These are phyloP conservation scores for Pluteus cervinus DNA, from an alignment of 768 basidiomycete genomes.

Conservation along the genomic window DNA sequence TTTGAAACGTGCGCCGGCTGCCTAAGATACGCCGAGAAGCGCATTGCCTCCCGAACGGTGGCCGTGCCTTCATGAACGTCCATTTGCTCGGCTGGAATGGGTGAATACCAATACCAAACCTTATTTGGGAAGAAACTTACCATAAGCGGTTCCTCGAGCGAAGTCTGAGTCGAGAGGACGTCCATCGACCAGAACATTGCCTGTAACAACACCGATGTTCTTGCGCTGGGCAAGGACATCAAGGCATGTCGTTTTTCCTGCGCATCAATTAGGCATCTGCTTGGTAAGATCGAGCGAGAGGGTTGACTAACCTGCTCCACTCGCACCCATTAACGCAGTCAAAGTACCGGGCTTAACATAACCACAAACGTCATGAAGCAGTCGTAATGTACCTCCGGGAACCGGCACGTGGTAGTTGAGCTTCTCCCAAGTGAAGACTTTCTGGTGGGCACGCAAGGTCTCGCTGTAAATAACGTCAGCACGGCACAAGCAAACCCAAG, in stretches of 20 bases:
- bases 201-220: conserved; percentile 61
- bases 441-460: conserved; percentile 25
- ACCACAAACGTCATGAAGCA: conserved; percentile 73
- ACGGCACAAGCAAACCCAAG: conserved; percentile 1
- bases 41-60: conserved; percentile 80
- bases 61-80: conserved; percentile 80
- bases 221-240: conserved; percentile 71
- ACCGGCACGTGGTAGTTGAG: conserved; percentile 76
- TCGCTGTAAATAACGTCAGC: conserved; percentile 5
- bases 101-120: conserved; percentile 16
- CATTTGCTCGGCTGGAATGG: conserved; percentile 64
- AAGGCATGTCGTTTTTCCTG: conserved; percentile 71
- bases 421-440: conserved; percentile 77
- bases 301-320: conserved; percentile 53
- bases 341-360: conserved; percentile 85
- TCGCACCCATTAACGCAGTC: conserved; percentile 86
- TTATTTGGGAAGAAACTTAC: conserved; percentile 27
- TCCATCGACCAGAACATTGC: conserved; percentile 62
- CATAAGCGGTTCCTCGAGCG: conserved; percentile 70
- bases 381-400: conserved; percentile 47
- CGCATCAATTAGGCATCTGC: conserved; percentile 2
- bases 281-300: conserved; percentile 3
- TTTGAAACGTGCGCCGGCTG: conserved; percentile 63
- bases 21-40: conserved; percentile 80
- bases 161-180: conserved; percentile 51